phyloP scores from a whole-genome alignment of 352 stramenopile species.

The Phytophthora pseudosyringae region DNA sequence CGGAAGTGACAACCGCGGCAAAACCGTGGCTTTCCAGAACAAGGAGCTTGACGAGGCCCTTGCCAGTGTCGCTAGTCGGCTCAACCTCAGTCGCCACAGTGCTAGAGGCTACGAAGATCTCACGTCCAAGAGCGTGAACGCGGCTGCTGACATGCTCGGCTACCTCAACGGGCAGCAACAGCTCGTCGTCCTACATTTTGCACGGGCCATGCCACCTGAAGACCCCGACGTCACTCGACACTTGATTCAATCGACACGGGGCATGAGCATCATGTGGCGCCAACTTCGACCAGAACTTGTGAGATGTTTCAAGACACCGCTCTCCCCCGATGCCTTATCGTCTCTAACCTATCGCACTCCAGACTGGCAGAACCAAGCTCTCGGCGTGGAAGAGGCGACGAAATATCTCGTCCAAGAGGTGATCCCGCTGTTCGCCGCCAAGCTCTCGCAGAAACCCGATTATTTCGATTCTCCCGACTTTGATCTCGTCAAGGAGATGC shows the following conservation, averaged over 20 bases:
- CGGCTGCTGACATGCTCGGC: slow-evolving; percentile 81
- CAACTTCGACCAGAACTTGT: slow-evolving; percentile 91
- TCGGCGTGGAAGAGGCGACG: slow-evolving; percentile 76
- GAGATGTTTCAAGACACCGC: slow-evolving; percentile 40
- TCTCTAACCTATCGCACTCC: slow-evolving; percentile 86
- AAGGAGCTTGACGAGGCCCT: slow-evolving; percentile 84
- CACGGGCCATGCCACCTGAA: slow-evolving; percentile 87
- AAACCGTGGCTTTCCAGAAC: slow-evolving; percentile 80
- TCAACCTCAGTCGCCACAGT: slow-evolving; percentile 89
- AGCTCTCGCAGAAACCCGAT: slow-evolving; percentile 64
- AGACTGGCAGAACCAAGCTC: slow-evolving; percentile 84
- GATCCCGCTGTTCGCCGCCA: slow-evolving; percentile 82
- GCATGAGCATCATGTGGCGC: slow-evolving; percentile 93
- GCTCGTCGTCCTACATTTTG: slow-evolving; percentile 87
- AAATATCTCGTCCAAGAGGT: slow-evolving; percentile 71
- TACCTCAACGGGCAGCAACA: slow-evolving; percentile 66
- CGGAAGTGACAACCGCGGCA: slow-evolving; percentile 84
- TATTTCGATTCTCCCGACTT: slow-evolving; percentile 66
- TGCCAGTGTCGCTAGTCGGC: slow-evolving; percentile 48
- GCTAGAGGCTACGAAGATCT: slow-evolving; percentile 90
- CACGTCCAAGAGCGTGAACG: slow-evolving; percentile 81
- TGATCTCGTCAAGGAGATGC: slow-evolving; percentile 81
- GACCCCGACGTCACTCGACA: slow-evolving; percentile 83
- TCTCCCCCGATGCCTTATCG: slow-evolving; percentile 88
- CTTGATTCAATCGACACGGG: slow-evolving; percentile 73